Base-by-base conservation (phyloP, 495 filamentous ascomycete genomes). In the Lindgomyces ingoldianus region DNA sequence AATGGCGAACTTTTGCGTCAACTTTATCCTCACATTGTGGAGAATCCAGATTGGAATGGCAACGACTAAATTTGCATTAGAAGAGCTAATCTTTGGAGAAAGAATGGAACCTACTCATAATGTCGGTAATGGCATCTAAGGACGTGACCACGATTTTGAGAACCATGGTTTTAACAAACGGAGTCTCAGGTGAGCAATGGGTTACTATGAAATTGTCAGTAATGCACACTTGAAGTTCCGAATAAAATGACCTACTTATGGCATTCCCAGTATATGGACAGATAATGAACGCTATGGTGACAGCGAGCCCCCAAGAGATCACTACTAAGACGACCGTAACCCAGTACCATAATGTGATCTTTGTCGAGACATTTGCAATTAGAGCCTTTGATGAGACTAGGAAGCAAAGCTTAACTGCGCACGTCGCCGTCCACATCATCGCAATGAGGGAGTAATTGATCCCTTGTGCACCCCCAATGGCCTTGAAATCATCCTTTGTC, bases 41-140 rank as follows among this genome's bases (percentile, higher is more conserved):
- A 57, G 53, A 10, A 57, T 45, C n/a, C 25, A 42, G 16, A 57
- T 39, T 14, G 53, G 53, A 14, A 57, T 57, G n/a, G 22, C 19
- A 41, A 57, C 24, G 16, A 57, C 51, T 54, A 39, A 10, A 18
- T 9, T 4, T 2, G 39, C 8, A 19, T 54, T 36, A 54, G 51
- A 18, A 4, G 26, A 4, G 4, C 16, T 51, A 24, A 21, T 51
- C 2, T 4, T 22, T 6, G 16, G 24, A 27, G 48, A 14, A 4
- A 14, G 2, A 27, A 21, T 2, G 21, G 21, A 10, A 48, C 4
- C 24, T 9, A 51, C 48, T 26, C 51, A 54, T 54, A 18, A 33
- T 8, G n/a, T 54, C 25, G 22, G 25, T 54, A n/a, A 29, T 29
- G 21, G 36, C 19, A 22, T 54, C 51, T 3, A 54, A 16, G n/a